Percentiles rank a stretch among this genome's conserved stretches.
phyloP scores from a whole-genome alignment of 306 rosid species.

The Citrullus colocynthis region DNA sequence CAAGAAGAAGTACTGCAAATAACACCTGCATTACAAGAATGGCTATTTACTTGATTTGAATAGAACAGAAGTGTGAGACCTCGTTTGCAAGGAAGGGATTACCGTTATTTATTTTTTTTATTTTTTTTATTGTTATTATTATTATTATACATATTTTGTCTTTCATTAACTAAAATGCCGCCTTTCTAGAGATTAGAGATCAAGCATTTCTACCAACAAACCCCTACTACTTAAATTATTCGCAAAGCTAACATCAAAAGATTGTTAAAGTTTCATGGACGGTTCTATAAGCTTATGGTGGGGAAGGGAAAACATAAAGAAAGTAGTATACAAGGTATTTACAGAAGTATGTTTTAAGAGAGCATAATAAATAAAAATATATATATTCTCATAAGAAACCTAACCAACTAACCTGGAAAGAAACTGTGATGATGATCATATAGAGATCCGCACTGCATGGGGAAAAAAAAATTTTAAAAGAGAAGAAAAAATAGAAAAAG shows the following conservation, averaged over 20 bases:
- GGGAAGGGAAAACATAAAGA: neutral
- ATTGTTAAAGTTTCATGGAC: neutral
- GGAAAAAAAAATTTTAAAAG: neutral
- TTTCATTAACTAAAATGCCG: too few relatives aligned
- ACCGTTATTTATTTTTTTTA: too few relatives aligned
- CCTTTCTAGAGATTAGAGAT: neutral
- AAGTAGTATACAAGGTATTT: neutral
- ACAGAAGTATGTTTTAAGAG: neutral
- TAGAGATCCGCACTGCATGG: conserved; percentile 44
- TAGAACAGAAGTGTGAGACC: neutral
- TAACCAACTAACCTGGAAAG: conserved; percentile 39
- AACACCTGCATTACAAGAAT: conserved; percentile 31
- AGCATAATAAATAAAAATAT: neutral
- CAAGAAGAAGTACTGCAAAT: conserved; percentile 53
- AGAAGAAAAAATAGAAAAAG: too few relatives aligned
- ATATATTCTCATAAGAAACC: neutral
- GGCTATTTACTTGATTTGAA: neutral
- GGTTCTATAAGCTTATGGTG: neutral
- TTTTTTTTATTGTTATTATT: too few relatives aligned
- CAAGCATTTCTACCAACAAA: neutral
- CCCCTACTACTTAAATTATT: neutral
- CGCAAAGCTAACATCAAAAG: neutral
- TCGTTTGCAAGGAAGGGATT: neutral
- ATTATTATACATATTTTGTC: too few relatives aligned
- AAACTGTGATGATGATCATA: conserved; percentile 33